Conservation (phyloP, 2,329 filamentous ascomycete species). For the Metarhizium brunneum region DNA sequence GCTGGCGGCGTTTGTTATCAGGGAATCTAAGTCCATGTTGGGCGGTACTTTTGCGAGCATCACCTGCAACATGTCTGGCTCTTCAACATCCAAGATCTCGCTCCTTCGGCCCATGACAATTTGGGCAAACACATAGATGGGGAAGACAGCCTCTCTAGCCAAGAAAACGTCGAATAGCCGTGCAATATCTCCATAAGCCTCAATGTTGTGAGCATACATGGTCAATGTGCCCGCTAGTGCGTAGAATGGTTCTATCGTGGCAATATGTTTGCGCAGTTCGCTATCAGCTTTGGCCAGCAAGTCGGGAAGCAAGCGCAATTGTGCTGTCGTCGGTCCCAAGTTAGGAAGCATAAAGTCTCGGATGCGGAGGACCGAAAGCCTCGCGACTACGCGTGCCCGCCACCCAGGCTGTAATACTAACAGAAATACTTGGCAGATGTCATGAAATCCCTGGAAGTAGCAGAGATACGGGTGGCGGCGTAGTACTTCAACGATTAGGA, state of each 20-base stretch:
- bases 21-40: conserved; percentile 67
- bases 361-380: conserved; percentile 83
- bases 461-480: conserved; percentile 73
- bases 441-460: conserved; percentile 98
- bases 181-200: conserved; percentile 79
- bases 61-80: conserved; percentile 87
- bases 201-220: conserved; percentile 93
- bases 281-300: conserved; percentile 68
- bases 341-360: conserved; percentile 96
- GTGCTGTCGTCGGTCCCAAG: conserved; percentile 68
- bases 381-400: conserved; percentile 57
- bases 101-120: conserved; percentile 72
- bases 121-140: conserved; percentile 84
- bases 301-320: conserved; percentile 79
- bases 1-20: conserved; percentile 56
- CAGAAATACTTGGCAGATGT: conserved; percentile 92
- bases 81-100: conserved; percentile 85
- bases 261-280: conserved; percentile 64
- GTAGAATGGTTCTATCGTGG: conserved; percentile 76
- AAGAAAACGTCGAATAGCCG: conserved; percentile 89
- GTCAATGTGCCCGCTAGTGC: conserved; percentile 89
- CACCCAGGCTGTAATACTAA: conserved; percentile 63
- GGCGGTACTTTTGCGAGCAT: conserved; percentile 79
- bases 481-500: conserved; percentile 72
- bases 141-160: conserved; percentile 77